Evolutionary conservation across 768 basidiomycete species (phyloP).

Genomic region (Russula brevipes): DNA sequence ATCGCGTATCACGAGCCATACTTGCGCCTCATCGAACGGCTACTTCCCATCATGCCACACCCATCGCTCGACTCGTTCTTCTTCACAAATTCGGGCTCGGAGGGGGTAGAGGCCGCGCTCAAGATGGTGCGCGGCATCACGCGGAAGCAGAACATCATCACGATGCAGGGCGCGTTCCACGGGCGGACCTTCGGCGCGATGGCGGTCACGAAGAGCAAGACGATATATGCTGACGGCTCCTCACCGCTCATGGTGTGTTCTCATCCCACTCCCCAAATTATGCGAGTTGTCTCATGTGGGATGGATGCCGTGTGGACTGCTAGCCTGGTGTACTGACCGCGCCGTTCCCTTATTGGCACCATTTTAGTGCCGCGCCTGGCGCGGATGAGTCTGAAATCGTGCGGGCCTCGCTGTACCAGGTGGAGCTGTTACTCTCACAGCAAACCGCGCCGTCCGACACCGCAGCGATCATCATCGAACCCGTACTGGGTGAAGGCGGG

Average conservation of each 20-base stretch:
- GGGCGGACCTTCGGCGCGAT: slow-evolving; percentile 92
- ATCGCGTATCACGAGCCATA: slow-evolving; percentile 86
- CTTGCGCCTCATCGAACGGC: slow-evolving; percentile 75
- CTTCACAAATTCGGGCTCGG: slow-evolving; percentile 95
- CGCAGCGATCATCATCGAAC: slow-evolving; percentile 86
- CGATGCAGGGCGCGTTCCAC: slow-evolving; percentile 91
- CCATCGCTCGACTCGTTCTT: slow-evolving; percentile 91
- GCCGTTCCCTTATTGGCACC: slow-evolving; percentile 94
- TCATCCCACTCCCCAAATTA: neutral
- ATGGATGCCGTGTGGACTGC: too few species aligned
- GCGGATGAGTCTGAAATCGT: slow-evolving; percentile 57
- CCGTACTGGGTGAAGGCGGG: slow-evolving; percentile 92
- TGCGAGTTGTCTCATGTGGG: neutral
- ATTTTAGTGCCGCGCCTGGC: slow-evolving; percentile 52
- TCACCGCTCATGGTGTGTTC: slow-evolving; percentile 52
- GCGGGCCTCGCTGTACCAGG: slow-evolving; percentile 65
- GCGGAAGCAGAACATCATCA: slow-evolving; percentile 79
- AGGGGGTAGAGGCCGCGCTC: slow-evolving; percentile 85
- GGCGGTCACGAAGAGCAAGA: slow-evolving; percentile 93
- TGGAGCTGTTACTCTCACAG: slow-evolving; percentile 74
- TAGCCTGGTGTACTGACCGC: slow-evolving; percentile 80
- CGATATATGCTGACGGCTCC: slow-evolving; percentile 74
- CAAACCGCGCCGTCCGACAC: slow-evolving; percentile 82
- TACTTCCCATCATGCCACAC: slow-evolving; percentile 87
- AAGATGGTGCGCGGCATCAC: slow-evolving; percentile 83